Conservation (phyloP, 176 grass and related monocot species). For the Bothriochloa decipiens region DNA sequence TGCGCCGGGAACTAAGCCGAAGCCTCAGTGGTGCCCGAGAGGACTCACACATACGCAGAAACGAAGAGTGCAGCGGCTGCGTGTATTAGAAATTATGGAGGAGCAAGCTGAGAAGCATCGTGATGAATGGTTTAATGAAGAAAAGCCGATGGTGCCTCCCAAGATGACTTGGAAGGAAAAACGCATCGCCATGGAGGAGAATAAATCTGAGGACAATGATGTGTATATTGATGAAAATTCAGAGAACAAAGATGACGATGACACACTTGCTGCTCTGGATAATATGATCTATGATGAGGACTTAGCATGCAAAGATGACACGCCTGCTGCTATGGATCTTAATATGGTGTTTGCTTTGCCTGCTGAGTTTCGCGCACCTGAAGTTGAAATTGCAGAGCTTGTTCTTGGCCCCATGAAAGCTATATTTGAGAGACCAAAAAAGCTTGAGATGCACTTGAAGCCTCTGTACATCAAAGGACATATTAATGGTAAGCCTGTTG, state of each 20-base stretch:
- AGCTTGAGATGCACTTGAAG: background rate
- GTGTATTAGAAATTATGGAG: background rate
- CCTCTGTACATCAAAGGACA: slow-evolving; percentile 14
- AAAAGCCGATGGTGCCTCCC: no score
- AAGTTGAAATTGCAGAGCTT: background rate
- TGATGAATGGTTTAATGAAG: background rate
- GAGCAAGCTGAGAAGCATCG: background rate
- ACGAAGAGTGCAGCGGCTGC: background rate
- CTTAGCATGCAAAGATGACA: background rate
- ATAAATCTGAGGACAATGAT: background rate
- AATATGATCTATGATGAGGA: background rate
- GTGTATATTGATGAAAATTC: background rate
- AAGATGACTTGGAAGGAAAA: slow-evolving; percentile 9
- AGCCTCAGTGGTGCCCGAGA: background rate
- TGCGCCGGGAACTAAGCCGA: background rate
- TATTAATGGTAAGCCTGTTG: background rate
- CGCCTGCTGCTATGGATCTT: background rate
- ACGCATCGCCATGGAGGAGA: background rate
- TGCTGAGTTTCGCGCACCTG: background rate
- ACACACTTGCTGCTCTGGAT: no score
- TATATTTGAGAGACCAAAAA: background rate
- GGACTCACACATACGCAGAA: background rate
- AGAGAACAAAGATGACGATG: no score
- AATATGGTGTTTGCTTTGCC: background rate
- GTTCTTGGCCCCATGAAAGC: background rate